Evolutionary conservation across 306 rosid species (phyloP).

Genomic region (Quercus glauca): DNA sequence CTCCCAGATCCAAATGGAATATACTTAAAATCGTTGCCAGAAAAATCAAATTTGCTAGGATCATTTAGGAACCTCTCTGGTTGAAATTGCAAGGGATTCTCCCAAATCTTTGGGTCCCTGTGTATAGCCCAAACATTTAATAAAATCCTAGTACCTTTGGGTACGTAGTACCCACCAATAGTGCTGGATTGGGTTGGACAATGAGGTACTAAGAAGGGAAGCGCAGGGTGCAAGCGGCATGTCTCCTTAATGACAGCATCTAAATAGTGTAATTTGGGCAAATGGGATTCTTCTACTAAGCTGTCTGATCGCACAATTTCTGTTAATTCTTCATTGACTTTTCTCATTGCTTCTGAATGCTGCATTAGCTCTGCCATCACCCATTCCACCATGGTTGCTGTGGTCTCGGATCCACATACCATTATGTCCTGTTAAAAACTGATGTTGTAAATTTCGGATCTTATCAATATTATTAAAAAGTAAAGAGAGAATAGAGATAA

Average conservation of each 20-base stretch:
- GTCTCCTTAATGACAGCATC: constrained; percentile 29
- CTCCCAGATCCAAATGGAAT: constrained; percentile 43
- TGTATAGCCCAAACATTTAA: constrained; percentile 23
- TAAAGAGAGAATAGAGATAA: too few species aligned
- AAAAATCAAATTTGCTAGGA: neutral
- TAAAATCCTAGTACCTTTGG: constrained; percentile 16
- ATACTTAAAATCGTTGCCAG: constrained; percentile 21
- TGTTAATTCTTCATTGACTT: constrained; percentile 22
- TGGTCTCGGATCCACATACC: constrained; percentile 33
- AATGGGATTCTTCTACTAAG: constrained; percentile 32
- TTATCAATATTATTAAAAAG: too few species aligned
- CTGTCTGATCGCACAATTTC: constrained; percentile 25
- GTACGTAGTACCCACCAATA: constrained; percentile 26
- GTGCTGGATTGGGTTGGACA: constrained; percentile 8
- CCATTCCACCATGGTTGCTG: constrained; percentile 31
- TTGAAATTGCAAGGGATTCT: constrained; percentile 10
- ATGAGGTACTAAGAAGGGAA: constrained; percentile 12
- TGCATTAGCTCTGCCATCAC: constrained; percentile 28
- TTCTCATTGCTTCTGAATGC: constrained; percentile 14
- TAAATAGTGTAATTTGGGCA: constrained; percentile 23
- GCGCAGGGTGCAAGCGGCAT: constrained; percentile 22
- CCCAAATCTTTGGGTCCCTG: constrained; percentile 21
- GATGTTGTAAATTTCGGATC: too few species aligned
- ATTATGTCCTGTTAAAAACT: constrained; percentile 27
- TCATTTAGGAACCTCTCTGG: constrained; percentile 16